Evolutionary conservation across 495 filamentous ascomycete species (phyloP).

Genomic region (Penicillium chermesinum): DNA sequence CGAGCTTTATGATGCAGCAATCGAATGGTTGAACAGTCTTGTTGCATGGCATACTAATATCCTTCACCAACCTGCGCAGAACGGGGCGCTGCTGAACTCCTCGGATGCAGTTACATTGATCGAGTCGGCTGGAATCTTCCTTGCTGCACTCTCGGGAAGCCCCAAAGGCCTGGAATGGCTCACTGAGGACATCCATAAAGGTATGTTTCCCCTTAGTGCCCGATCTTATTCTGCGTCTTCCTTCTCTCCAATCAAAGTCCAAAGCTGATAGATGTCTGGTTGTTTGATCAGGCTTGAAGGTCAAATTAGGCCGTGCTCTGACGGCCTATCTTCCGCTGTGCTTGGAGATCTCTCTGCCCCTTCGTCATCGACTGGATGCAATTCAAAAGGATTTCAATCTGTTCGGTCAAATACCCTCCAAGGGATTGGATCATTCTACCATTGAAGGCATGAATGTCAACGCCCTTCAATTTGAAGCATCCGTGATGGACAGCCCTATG

Average conservation of each 20-base stretch:
- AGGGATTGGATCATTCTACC: slow-evolving; percentile 32
- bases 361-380: slow-evolving; percentile 38
- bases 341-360: slow-evolving; percentile 34
- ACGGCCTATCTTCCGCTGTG: slow-evolving; percentile 41
- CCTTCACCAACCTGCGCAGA: slow-evolving; percentile 24
- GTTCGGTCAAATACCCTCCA: slow-evolving; percentile 33
- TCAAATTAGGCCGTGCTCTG: slow-evolving; percentile 38
- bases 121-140: slow-evolving; percentile 41
- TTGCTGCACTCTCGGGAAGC: slow-evolving; percentile 39
- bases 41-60: slow-evolving; percentile 33
- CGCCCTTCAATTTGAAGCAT: slow-evolving; percentile 45
- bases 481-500: slow-evolving; percentile 60
- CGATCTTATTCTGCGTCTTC: no score
- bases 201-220: no score
- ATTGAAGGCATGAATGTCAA: slow-evolving; percentile 43
- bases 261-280: slow-evolving; percentile 17
- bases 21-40: slow-evolving; percentile 40
- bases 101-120: slow-evolving; percentile 41
- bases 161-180: slow-evolving; percentile 35
- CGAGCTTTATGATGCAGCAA: slow-evolving; percentile 28
- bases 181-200: slow-evolving; percentile 25
- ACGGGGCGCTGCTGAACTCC: slow-evolving; percentile 31
- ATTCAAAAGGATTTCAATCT: slow-evolving; percentile 44
- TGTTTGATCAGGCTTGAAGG: slow-evolving; percentile 26
- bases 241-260: no score